A percentile compares a stretch with the other conserved stretches of the same genome.
Evolutionary conservation across 768 basidiomycete genomes (phyloP).

Genomic region (Royoungia palumana): DNA sequence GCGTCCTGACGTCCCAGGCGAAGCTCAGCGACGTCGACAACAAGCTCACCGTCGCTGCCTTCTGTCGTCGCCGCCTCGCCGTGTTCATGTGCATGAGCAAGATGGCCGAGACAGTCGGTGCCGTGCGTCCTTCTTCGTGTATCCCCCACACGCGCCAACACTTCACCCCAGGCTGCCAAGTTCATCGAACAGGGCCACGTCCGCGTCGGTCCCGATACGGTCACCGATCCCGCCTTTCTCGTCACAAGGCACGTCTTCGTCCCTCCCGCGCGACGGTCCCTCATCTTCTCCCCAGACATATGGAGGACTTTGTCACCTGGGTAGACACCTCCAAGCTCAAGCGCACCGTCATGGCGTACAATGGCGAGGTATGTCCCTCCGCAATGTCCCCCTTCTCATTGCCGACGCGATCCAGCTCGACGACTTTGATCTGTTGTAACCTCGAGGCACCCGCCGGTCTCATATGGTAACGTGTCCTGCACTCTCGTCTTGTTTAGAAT

Average conservation of each 20-base stretch:
- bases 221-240: slow-evolving; percentile 94
- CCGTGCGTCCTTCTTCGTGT: slow-evolving; percentile 51
- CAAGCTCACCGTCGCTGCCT: slow-evolving; percentile 92
- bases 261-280: neutral
- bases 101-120: slow-evolving; percentile 94
- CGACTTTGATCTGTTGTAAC: slow-evolving; percentile 84
- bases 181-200: slow-evolving; percentile 99
- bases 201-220: slow-evolving; percentile 91
- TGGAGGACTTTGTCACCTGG: slow-evolving; percentile 99
- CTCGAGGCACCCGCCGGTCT: no score
- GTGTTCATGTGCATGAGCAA: slow-evolving; percentile 90
- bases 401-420: slow-evolving; percentile 61
- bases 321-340: slow-evolving; percentile 97
- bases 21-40: slow-evolving; percentile 93
- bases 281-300: slow-evolving; percentile 53
- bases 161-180: slow-evolving; percentile 73
- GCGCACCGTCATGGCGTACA: slow-evolving; percentile 92
- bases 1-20: slow-evolving; percentile 79
- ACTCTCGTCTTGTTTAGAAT: no score
- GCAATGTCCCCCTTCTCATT: neutral
- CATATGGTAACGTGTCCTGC: no score
- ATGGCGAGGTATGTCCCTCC: slow-evolving; percentile 74
- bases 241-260: slow-evolving; percentile 66
- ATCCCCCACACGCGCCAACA: slow-evolving; percentile 6
- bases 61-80: slow-evolving; percentile 87